These are phyloP conservation scores for Scheffersomyces stipitis DNA, from an alignment of 805 yeast species.

Conservation along the genomic window DNA sequence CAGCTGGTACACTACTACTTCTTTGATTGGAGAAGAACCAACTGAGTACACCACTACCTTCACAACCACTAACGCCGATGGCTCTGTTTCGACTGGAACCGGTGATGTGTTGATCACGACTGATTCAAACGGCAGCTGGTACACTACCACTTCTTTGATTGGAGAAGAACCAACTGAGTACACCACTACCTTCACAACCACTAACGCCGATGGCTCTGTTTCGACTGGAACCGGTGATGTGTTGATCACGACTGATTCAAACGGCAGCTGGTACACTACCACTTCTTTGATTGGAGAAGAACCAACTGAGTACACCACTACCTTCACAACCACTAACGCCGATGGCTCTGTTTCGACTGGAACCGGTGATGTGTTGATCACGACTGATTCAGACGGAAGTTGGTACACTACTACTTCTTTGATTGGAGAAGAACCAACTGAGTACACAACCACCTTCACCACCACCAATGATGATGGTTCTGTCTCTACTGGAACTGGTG, in stretches of 20 bases:
- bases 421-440: no score
- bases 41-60: slow-evolving; percentile 17
- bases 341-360: slow-evolving; percentile 8
- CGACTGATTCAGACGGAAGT: no score
- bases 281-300: slow-evolving; percentile 11
- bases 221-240: slow-evolving; percentile 4
- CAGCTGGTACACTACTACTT: slow-evolving; percentile 12
- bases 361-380: slow-evolving; percentile 16
- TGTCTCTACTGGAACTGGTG: slow-evolving; percentile 8
- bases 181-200: slow-evolving; percentile 16
- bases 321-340: slow-evolving; percentile 2
- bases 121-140: slow-evolving; percentile 13
- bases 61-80: slow-evolving; percentile 13
- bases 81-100: slow-evolving; percentile 14
- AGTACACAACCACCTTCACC: slow-evolving; percentile 13
- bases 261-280: slow-evolving; percentile 13
- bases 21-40: no score
- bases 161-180: slow-evolving; percentile 11
- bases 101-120: slow-evolving; percentile 18
- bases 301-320: slow-evolving; percentile 16
- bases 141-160: slow-evolving; percentile 13
- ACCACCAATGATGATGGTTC: slow-evolving; percentile 7
- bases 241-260: slow-evolving; percentile 9
- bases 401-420: slow-evolving; percentile 14
- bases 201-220: slow-evolving; percentile 13